Evolutionary conservation across 2,329 filamentous ascomycete genomes (phyloP).

Genomic region (Trichoderma simmonsii): DNA sequence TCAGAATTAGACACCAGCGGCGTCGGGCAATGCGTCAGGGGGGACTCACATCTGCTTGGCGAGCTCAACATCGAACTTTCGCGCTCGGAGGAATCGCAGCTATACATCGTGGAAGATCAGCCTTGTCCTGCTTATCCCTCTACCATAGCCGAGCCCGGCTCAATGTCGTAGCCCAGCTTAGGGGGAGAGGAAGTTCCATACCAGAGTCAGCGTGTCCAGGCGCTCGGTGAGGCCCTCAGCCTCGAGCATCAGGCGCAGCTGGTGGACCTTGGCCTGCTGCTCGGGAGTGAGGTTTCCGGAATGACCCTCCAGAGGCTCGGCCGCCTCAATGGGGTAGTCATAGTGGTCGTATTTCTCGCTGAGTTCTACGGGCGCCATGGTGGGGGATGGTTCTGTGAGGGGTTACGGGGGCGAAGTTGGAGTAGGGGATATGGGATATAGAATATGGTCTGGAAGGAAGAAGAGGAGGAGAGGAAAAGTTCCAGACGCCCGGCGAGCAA

Average conservation of each 20-base stretch:
- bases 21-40: neutral
- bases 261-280: conserved; percentile 85
- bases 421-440: neutral
- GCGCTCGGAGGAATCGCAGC: conserved; percentile 86
- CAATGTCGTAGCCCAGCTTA: neutral
- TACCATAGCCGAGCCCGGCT: neutral
- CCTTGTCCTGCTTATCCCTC: neutral
- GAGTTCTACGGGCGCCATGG: conserved; percentile 55
- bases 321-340: conserved; percentile 80
- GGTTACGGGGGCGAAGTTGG: neutral
- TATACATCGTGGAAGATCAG: conserved; percentile 32
- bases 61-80: conserved; percentile 86
- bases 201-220: conserved; percentile 88
- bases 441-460: neutral
- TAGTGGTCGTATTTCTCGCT: conserved; percentile 95
- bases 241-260: conserved; percentile 84
- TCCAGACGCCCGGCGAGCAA: conserved; percentile 5
- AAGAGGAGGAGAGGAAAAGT: neutral
- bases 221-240: conserved; percentile 75
- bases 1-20: conserved; percentile 17
- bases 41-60: conserved; percentile 79
- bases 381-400: conserved; percentile 23
- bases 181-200: conserved; percentile 41
- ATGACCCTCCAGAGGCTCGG: conserved; percentile 70
- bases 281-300: conserved; percentile 80